Evolutionary conservation across 371 early-diverging fungal genomes (phyloP).

Genomic region (Mortierella sp.): DNA sequence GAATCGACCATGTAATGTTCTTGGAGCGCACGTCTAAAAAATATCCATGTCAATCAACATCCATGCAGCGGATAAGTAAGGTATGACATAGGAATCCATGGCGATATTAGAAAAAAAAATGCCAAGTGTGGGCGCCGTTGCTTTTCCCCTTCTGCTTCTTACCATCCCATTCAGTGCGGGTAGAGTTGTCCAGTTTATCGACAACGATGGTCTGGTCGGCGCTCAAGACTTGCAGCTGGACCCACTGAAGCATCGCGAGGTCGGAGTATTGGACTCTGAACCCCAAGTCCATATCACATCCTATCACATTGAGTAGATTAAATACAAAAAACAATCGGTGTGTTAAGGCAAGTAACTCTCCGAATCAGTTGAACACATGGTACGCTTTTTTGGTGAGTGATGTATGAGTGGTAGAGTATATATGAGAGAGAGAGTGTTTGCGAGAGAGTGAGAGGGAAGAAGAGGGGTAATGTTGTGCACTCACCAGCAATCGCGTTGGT

Average conservation of each 20-base stretch:
- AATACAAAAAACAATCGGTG: not conserved
- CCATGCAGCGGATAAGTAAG: too few species aligned
- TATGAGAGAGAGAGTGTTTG: not conserved
- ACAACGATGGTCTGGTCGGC: constrained; percentile 16
- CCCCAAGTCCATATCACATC: constrained; percentile 36
- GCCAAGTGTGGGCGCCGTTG: not conserved
- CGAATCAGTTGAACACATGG: not conserved
- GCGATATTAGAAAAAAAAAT: too few species aligned
- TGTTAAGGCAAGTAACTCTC: not conserved
- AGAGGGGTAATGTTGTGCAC: not conserved
- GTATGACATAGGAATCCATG: too few species aligned
- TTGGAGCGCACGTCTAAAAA: constrained; percentile 24
- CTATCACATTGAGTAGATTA: constrained; percentile 4
- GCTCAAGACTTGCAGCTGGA: constrained; percentile 40
- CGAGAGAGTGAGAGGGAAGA: not conserved
- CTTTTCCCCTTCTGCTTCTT: not conserved
- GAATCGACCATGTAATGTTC: constrained; percentile 48
- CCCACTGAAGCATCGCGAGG: constrained; percentile 38
- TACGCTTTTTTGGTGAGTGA: not conserved
- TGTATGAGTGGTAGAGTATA: not conserved
- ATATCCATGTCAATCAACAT: not conserved
- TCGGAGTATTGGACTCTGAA: constrained; percentile 54
- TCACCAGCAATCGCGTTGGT: constrained; percentile 24
- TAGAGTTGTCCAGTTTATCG: constrained; percentile 38
- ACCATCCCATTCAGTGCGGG: constrained; percentile 44